Conservation (phyloP, 2,329 filamentous ascomycete species). For the Rasamsonia emersonii region DNA sequence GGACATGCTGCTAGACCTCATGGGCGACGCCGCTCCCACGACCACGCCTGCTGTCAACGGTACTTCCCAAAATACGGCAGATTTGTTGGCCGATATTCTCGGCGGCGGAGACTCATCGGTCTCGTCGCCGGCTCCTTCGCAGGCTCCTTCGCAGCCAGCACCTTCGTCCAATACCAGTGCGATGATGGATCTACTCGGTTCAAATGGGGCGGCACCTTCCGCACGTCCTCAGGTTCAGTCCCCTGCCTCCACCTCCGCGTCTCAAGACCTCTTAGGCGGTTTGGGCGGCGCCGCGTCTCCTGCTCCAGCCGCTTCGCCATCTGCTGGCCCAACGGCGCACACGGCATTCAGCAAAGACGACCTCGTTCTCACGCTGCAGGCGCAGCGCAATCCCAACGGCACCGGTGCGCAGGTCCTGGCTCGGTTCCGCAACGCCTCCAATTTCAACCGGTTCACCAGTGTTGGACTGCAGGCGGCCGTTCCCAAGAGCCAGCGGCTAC, state of each 20-base stretch:
- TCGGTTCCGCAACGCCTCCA: constrained; percentile 70
- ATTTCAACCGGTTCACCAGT: constrained; percentile 56
- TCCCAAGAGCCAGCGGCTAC: constrained; percentile 90
- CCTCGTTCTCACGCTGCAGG: constrained; percentile 67
- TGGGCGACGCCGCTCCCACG: constrained; percentile 65
- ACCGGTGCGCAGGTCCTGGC: constrained; percentile 68
- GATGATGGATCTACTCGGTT: constrained; percentile 85
- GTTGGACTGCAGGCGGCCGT: constrained; percentile 91
- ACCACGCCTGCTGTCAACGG: constrained; percentile 41
- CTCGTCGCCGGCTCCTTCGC: constrained; percentile 44
- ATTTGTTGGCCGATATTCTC: constrained; percentile 85
- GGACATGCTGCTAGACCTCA: constrained; percentile 83
- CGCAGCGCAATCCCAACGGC: constrained; percentile 63
- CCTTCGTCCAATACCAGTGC: constrained; percentile 52
- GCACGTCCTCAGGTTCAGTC: constrained; percentile 25
- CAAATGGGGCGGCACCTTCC: constrained; percentile 40
- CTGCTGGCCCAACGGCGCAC: constrained; percentile 43
- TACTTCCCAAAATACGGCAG: constrained; percentile 64
- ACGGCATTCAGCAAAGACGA: constrained; percentile 82
- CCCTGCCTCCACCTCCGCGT: constrained; percentile 27
- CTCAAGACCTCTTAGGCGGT: constrained; percentile 25
- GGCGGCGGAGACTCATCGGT: constrained; percentile 58
- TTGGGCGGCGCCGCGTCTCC: constrained; percentile 43
- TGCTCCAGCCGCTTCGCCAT: constrained; percentile 39
- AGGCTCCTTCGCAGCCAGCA: constrained; percentile 40